Percentiles rank a stretch among this genome's conserved stretches.
These are phyloP conservation scores for Cubamyces sp. DNA, from an alignment of 768 basidiomycete genomes.

Conservation along the genomic window DNA sequence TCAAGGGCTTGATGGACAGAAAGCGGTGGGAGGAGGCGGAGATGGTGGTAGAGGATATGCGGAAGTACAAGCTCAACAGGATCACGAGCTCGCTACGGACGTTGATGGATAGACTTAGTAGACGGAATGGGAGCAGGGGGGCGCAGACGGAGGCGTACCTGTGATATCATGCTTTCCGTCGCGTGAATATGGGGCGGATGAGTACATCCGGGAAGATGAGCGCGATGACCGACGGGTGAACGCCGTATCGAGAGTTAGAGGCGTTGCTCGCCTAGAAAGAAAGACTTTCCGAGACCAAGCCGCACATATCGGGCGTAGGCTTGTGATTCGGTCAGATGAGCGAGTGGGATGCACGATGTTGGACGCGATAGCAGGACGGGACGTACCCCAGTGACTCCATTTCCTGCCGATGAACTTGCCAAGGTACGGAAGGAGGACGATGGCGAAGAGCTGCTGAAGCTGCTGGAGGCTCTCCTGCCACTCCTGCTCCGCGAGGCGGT, in stretches of 20 bases:
- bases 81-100: slow-evolving; percentile 44
- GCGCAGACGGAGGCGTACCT: slow-evolving; percentile 7
- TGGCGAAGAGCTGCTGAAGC: slow-evolving; percentile 76
- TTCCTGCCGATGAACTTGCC: slow-evolving; percentile 89
- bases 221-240: neutral
- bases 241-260: neutral
- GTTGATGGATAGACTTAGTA: slow-evolving; percentile 55
- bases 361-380: slow-evolving; percentile 5
- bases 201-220: neutral
- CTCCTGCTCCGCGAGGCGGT: slow-evolving; percentile 79
- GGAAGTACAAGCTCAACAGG: slow-evolving; percentile 18
- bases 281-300: slow-evolving; percentile 63
- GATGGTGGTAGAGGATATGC: slow-evolving; percentile 66
- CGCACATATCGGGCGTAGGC: slow-evolving; percentile 74
- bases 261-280: slow-evolving; percentile 56
- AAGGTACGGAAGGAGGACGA: slow-evolving; percentile 82
- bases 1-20: slow-evolving; percentile 63
- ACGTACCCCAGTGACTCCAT: slow-evolving; percentile 86
- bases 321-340: slow-evolving; percentile 35
- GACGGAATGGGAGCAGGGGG: slow-evolving; percentile 32
- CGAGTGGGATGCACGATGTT: slow-evolving; percentile 6
- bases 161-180: slow-evolving; percentile 9
- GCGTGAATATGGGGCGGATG: neutral
- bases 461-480: slow-evolving; percentile 93
- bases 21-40: slow-evolving; percentile 64